Evolutionary conservation across 1,284 basidiomycete genomes (phyloP), one percentile per base, ranked within the genome.

Genomic region (Puccinia horiana): DNA sequence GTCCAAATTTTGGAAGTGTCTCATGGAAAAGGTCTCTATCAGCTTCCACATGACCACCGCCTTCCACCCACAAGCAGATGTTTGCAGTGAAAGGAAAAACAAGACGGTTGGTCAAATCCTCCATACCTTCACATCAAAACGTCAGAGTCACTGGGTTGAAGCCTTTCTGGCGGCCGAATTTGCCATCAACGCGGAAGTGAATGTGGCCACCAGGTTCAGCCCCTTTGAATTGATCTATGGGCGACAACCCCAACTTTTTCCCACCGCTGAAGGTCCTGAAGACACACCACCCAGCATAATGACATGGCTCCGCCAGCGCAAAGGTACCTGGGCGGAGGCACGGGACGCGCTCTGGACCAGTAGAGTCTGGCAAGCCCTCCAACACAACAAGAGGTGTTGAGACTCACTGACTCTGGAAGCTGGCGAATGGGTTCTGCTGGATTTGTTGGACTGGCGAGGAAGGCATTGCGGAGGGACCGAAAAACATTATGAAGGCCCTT

Each of bases 61-160:
- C 86, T 82, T 74, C 76, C 86, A 84, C 84, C 85, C 85, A 0
- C 52, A 85, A 85, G 54, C 35, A 37, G 16, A 72, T 85, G 6
- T 69, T 84, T 0, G 86, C 84, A 6, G 67, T 84, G 8, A 84
- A 54, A 52, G 63, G 65, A 35, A 56, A 8, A 83, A 84, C 58
- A 88, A 88, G 58, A 88, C 87, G 0, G 79, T 89, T 0, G 86
- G 83, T 0, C 87, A 54, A 65, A 67, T 81, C n/a, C 61, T 85
- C 0, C 81, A 81, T 3, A 20, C 58, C 23, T 73, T 76, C 23
- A 73, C 0, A n/a, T 77, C 18, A 16, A 87, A 83, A 32, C 84
- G 86, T 44, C 84, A 85, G 40, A 49, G 74, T n/a, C 54, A 83
- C 35, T 85, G 83, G 84, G 23, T 75, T 5, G 29, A n/a, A 0